Evolutionary conservation across 177 flowering plant species (phyloP).

Genomic region (Vitis hybrid): DNA sequence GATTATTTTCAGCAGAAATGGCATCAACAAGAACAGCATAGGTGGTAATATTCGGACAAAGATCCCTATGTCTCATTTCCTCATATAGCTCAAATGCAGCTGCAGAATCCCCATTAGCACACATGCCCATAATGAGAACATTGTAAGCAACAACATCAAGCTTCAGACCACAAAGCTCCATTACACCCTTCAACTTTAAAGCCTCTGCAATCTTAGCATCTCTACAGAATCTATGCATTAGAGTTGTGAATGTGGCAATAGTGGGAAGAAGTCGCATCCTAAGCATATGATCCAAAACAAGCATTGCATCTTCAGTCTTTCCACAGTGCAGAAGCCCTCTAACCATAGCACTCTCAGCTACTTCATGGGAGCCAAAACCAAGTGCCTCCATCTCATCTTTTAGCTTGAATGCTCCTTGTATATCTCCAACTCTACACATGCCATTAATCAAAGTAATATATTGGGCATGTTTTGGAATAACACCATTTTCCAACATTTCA

Average conservation of each 20-base stretch:
- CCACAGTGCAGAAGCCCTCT: conserved; percentile 74
- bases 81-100: conserved; percentile 63
- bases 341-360: conserved; percentile 79
- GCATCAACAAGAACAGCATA: conserved; percentile 50
- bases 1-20: conserved; percentile 26
- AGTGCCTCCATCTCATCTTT: conserved; percentile 64
- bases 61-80: conserved; percentile 67
- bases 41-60: conserved; percentile 67
- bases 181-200: conserved; percentile 38
- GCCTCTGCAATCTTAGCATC: conserved; percentile 51
- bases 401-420: conserved; percentile 58
- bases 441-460: conserved; percentile 59
- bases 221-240: conserved; percentile 66
- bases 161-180: conserved; percentile 51
- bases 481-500: conserved; percentile 57
- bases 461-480: conserved; percentile 43
- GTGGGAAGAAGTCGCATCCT: conserved; percentile 54
- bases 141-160: conserved; percentile 71
- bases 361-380: conserved; percentile 39
- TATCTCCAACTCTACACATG: conserved; percentile 57
- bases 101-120: conserved; percentile 42
- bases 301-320: conserved; percentile 66
- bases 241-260: conserved; percentile 71
- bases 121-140: conserved; percentile 72
- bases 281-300: conserved; percentile 60